Evolutionary conservation across 108 stramenopile genomes (phyloP).

Genomic region (Cyclotella cryptica): DNA sequence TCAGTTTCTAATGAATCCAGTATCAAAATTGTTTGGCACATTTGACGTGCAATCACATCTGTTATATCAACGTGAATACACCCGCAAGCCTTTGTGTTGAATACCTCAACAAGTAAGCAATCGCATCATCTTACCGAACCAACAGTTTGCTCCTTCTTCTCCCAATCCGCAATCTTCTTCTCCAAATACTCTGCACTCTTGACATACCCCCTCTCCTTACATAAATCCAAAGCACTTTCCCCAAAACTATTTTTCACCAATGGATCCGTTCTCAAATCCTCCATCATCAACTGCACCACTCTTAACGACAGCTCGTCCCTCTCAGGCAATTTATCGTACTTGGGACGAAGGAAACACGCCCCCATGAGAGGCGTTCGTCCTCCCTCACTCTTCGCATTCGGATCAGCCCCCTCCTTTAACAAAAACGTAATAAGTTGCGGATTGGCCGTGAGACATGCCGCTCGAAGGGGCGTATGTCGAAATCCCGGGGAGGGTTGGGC

Average conservation of each 20-base stretch:
- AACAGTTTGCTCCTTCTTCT: not conserved
- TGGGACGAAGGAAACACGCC: constrained; percentile 53
- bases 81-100: not conserved
- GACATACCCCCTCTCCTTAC: constrained; percentile 38
- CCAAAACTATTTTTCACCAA: constrained; percentile 44
- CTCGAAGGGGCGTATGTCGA: constrained; percentile 51
- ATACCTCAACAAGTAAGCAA: not conserved
- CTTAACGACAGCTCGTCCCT: constrained; percentile 21
- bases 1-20: too few relatives aligned
- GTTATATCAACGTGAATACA: not conserved
- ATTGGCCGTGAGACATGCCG: constrained; percentile 54
- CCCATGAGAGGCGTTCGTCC: constrained; percentile 56
- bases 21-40: too few relatives aligned
- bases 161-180: not conserved
- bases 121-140: not conserved
- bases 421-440: constrained; percentile 29
- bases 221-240: constrained; percentile 58
- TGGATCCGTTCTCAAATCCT: constrained; percentile 42
- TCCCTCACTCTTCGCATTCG: constrained; percentile 47
- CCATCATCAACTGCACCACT: constrained; percentile 39
- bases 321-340: constrained; percentile 31
- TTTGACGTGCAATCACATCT: not conserved
- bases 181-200: constrained; percentile 29
- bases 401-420: constrained; percentile 47
- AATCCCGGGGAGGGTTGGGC: constrained; percentile 55